A percentile compares a stretch with the other conserved stretches of the same genome.
Conservation (phyloP, 23 red algal genomes). For the Gracilaria gracilis region DNA sequence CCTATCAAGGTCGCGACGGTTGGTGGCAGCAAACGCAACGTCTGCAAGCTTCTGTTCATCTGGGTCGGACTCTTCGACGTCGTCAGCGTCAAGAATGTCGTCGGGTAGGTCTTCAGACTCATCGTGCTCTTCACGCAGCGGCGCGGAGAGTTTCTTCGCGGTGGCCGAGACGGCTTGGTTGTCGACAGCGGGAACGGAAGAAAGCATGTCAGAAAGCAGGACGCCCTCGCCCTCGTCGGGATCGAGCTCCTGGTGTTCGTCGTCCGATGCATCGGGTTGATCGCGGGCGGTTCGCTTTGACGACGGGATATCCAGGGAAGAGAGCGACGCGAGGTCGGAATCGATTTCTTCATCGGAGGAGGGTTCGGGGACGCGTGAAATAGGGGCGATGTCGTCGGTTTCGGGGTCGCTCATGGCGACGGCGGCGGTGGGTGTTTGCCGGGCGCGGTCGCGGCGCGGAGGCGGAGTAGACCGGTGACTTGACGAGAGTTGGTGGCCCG, state of each 20-base stretch:
- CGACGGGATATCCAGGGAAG: background rate
- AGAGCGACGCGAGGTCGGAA: constrained; percentile 44
- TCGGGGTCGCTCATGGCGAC: constrained; percentile 27
- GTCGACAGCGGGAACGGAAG: background rate
- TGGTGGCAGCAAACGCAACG: constrained; percentile 40
- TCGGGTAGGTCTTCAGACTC: constrained; percentile 22
- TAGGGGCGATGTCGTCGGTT: background rate
- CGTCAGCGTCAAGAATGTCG: constrained; percentile 36
- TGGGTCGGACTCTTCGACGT: constrained; percentile 23
- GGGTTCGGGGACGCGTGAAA: background rate
- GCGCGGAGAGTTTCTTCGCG: background rate
- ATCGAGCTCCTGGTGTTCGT: background rate
- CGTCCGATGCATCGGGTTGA: background rate
- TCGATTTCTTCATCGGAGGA: constrained; percentile 59
- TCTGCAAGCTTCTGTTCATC: constrained; percentile 31
- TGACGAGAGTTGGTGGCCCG: no score
- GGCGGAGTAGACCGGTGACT: no score
- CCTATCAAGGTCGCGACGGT: constrained; percentile 26
- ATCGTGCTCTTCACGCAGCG: background rate
- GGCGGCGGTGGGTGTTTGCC: background rate
- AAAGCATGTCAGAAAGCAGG: constrained; percentile 30
- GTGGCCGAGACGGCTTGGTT: background rate
- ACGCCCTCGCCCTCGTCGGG: background rate
- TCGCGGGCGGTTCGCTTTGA: background rate
- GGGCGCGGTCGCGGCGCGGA: no score